A percentile compares a stretch with the other conserved stretches of the same genome.
These are phyloP conservation scores for Rhizoctonia solani DNA, from an alignment of 1,284 basidiomycete species.

Conservation along the genomic window DNA sequence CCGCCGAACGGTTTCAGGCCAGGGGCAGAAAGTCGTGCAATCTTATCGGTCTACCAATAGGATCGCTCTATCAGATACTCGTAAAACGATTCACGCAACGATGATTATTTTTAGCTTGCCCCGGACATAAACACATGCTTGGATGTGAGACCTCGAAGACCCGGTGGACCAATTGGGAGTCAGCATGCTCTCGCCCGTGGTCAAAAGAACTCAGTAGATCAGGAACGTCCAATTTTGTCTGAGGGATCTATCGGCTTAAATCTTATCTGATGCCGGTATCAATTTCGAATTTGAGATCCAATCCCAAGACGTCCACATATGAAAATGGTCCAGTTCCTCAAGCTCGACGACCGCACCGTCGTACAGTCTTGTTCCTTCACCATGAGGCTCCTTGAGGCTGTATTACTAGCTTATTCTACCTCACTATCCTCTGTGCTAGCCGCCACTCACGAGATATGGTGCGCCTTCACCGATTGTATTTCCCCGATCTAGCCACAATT, in stretches of 20 bases:
- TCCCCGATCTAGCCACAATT: constrained; percentile 11
- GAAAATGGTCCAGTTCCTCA: not conserved
- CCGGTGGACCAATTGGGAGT: not conserved
- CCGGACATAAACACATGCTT: not conserved
- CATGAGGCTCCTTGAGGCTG: constrained; percentile 17
- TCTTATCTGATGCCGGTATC: constrained; percentile 17
- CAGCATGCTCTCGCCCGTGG: not conserved
- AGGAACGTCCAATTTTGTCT: constrained; percentile 20
- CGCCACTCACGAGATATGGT: constrained; percentile 37
- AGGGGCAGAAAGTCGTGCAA: not conserved
- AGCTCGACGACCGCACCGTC: not conserved
- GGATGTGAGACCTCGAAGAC: constrained; percentile 2
- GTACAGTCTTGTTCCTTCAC: constrained; percentile 13
- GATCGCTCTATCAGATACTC: constrained; percentile 27
- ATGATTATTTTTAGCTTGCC: constrained; percentile 7
- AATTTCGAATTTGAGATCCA: constrained; percentile 25
- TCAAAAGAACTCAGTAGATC: constrained; percentile 1
- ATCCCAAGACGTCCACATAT: constrained; percentile 2
- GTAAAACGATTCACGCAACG: constrained; percentile 1
- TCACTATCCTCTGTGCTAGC: constrained; percentile 10
- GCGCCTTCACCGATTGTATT: not conserved
- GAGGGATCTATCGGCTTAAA: not conserved
- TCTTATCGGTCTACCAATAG: constrained; percentile 10
- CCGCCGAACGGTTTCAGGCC: not conserved
- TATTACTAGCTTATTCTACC: not conserved